Evolutionary conservation across 2,329 filamentous ascomycete species (phyloP), one percentile per base, ranked within the genome.

Genomic region (Clathrospora elynae): DNA sequence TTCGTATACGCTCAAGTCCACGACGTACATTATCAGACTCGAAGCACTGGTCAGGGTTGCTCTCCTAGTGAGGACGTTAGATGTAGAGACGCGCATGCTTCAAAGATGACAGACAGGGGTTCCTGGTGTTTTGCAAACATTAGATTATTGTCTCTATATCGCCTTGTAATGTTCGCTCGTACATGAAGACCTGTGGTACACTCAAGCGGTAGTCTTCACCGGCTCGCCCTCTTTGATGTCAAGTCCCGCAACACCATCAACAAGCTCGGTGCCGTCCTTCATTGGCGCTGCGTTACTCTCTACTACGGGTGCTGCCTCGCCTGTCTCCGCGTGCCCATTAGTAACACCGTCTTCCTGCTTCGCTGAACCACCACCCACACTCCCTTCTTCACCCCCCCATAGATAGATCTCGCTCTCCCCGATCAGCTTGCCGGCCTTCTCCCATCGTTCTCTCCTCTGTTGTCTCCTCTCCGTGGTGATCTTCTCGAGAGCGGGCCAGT

Each of bases 361-460:
- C 7, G 17, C 23, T 5, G 18, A 42, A 25, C 39, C 46, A 18
- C 18, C 26, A 11, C 34, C 43, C 23, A 67, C 33, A 31, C 64
- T 68, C 12, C 35, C 36, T 54, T 67, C 67, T 5, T 64, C 59
- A 3, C 80, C 83, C n/a, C 92, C 92, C 51, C 84, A 83, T n/a
- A 99, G 77, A 62, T 92, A 96, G 46, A 84, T 81, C 74, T 99
- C 93, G 37, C 82, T 86, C 74, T 96, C 91, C 18, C 93, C 93
- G 53, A 96, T 80, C 49, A 82, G 75, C 73, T 87, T 88, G 13
- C 93, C 93, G 16, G 82, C 89, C 10, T 82, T 81, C 51, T 85
- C 78, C 93, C 93, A 99, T 40, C 90, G 78, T 57, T 82, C 77
- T 50, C 73, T 74, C 59, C 83, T 82, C 51, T 81, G 80, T 17